Conservation (phyloP, 2,329 filamentous ascomycete genomes). For the Fusarium hostae region DNA sequence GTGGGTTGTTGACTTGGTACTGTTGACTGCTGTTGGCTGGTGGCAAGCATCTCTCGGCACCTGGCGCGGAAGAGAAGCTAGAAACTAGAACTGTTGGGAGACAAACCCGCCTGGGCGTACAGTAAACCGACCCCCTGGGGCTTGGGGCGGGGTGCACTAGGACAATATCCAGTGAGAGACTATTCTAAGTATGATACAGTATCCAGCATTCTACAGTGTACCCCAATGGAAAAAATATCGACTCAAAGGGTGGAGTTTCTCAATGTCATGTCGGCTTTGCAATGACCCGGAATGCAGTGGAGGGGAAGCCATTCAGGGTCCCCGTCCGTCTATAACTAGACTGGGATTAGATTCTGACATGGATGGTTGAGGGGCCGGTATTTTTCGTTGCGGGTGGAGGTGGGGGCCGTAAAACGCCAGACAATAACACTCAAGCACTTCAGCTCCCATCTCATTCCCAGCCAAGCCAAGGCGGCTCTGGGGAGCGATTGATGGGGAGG, state of each 20-base stretch:
- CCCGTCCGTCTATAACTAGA: slow-evolving; percentile 4
- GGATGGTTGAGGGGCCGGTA: slow-evolving; percentile 34
- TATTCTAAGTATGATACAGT: neutral
- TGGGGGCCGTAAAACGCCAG: slow-evolving; percentile 15
- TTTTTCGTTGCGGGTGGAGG: slow-evolving; percentile 17
- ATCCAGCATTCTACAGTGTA: slow-evolving; percentile 3
- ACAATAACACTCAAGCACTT: slow-evolving; percentile 9
- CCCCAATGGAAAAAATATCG: slow-evolving; percentile 42
- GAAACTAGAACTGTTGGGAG: slow-evolving; percentile 48
- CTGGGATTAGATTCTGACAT: slow-evolving; percentile 3
- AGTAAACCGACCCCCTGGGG: slow-evolving; percentile 29
- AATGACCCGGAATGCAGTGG: slow-evolving; percentile 26
- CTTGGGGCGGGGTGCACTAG: neutral
- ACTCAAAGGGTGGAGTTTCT: neutral
- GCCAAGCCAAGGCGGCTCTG: slow-evolving; percentile 12
- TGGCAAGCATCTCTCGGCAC: slow-evolving; percentile 42
- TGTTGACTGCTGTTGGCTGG: slow-evolving; percentile 41
- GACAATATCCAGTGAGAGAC: slow-evolving; percentile 2
- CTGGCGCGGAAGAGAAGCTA: slow-evolving; percentile 41
- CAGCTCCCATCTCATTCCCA: slow-evolving; percentile 25
- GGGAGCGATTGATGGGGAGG: slow-evolving; percentile 21
- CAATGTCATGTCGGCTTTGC: slow-evolving; percentile 13
- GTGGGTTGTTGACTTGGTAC: slow-evolving; percentile 37
- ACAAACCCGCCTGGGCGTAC: slow-evolving; percentile 31
- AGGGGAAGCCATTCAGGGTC: slow-evolving; percentile 32